Conservation (phyloP, 2,329 filamentous ascomycete genomes). For the Penicillium italicum region DNA sequence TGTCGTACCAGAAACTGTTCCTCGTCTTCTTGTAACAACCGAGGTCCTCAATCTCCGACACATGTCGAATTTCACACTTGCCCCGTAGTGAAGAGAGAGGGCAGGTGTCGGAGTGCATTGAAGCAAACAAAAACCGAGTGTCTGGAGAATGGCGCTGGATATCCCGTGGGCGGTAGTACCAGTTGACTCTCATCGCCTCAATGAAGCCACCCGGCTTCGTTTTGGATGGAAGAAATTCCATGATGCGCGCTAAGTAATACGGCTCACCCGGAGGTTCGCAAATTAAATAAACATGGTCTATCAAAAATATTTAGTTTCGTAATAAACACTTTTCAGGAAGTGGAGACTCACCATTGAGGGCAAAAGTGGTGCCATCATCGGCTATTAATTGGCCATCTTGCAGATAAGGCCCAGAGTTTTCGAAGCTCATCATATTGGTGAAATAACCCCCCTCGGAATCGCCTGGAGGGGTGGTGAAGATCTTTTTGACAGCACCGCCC, state of each 20-base stretch:
- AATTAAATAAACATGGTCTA: slow-evolving; percentile 88
- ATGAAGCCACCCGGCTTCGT: slow-evolving; percentile 70
- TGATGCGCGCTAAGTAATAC: slow-evolving; percentile 95
- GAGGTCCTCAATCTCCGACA: slow-evolving; percentile 76
- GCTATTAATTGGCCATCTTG: slow-evolving; percentile 76
- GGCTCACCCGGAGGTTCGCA: slow-evolving; percentile 97
- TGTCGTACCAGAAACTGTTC: slow-evolving; percentile 95
- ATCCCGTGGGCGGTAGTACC: slow-evolving; percentile 96
- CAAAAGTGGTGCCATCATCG: slow-evolving; percentile 82
- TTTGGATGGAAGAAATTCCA: slow-evolving; percentile 89
- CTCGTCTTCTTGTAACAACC: slow-evolving; percentile 79
- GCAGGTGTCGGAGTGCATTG: slow-evolving; percentile 97
- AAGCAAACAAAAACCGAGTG: slow-evolving; percentile 86
- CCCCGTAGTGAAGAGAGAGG: slow-evolving; percentile 88
- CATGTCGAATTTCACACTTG: slow-evolving; percentile 86
- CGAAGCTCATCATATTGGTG: slow-evolving; percentile 87
- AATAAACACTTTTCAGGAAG: slow-evolving; percentile 12
- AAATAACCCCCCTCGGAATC: slow-evolving; percentile 45
- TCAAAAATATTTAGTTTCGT: slow-evolving; percentile 32
- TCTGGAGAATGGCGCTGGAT: slow-evolving; percentile 90
- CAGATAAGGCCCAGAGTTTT: slow-evolving; percentile 63
- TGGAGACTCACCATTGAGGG: slow-evolving; percentile 71
- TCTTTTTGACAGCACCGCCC: slow-evolving; percentile 33
- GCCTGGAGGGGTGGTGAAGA: slow-evolving; percentile 37
- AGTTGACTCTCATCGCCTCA: slow-evolving; percentile 89